phyloP scores from a whole-genome alignment of 148 eudicot species.

The Rhododendron simsii region DNA sequence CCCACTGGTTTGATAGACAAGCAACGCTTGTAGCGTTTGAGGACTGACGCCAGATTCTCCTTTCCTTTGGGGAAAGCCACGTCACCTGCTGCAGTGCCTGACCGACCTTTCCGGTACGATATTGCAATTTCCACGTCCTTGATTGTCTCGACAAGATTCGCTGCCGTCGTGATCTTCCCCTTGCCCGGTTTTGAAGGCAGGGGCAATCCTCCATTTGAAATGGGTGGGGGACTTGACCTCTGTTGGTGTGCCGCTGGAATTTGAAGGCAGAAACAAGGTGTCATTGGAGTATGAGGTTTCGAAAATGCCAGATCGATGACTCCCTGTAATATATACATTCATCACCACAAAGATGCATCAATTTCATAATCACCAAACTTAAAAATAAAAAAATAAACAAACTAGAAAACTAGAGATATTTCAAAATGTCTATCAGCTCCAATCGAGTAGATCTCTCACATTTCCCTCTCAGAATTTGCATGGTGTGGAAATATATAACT shows the following conservation, averaged over 20 bases:
- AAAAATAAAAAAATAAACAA: neutral
- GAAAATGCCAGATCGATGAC: constrained; percentile 68
- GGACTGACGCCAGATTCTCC: constrained; percentile 39
- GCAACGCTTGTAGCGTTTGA: constrained; percentile 87
- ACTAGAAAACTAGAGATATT: neutral
- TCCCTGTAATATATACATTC: constrained; percentile 43
- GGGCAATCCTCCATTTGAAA: constrained; percentile 56
- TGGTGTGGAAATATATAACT: neutral
- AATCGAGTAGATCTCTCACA: neutral
- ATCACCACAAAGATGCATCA: neutral
- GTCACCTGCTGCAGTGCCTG: constrained; percentile 96
- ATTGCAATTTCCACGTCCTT: constrained; percentile 88
- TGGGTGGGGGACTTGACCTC: constrained; percentile 48
- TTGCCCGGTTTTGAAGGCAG: constrained; percentile 59
- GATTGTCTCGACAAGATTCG: constrained; percentile 59
- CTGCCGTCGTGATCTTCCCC: constrained; percentile 71
- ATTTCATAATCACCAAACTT: neutral
- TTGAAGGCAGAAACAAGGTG: constrained; percentile 89
- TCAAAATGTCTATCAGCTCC: neutral
- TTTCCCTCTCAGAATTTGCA: neutral
- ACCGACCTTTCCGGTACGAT: constrained; percentile 76
- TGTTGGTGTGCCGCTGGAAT: constrained; percentile 57
- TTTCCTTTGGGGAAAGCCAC: constrained; percentile 72
- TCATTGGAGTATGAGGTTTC: constrained; percentile 57
- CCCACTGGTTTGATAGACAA: constrained; percentile 58